Base-by-base conservation (phyloP, 257 asterid species). In the Nicotiana attenuata region DNA sequence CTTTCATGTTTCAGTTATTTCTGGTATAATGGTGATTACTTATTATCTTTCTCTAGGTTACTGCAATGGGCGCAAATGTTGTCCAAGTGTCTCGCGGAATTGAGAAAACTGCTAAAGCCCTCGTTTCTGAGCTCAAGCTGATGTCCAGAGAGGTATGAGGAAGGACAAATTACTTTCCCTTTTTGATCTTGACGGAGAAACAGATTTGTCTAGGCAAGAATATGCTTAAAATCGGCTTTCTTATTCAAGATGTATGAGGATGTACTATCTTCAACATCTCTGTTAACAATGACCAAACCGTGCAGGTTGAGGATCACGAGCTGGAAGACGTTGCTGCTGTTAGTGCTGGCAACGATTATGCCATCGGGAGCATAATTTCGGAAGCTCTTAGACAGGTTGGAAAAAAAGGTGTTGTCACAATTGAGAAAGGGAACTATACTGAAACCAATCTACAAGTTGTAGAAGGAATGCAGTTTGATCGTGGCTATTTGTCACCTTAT, bases 391-490 rank as follows among this genome's bases (percentile, higher is more conserved):
- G 19, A 16, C 87, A 65, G 59, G 98, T 94, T 33, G 98, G 98
- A 66, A 85, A 91, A 83, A 83, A 61, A 6, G 97, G 97, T 16
- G 87, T 92, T 9, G 88, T 94, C 81, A 89, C 92, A 50, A 90
- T 92, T 65, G 92, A 91, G 86, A 91, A 93, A 86, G 97, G 97
- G 26, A 94, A 92, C 85, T 89, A 89, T 65, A 85, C 91, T 15
- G 90, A 89, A 71, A 90, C 75, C 85, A 89, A 73, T 69, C 86
- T 94, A 15, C 92, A 85, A 79, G 85, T 91, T 17, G 98, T 92
- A 29, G 92, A 94, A 85, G 97, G 97, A 80, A 94, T 94, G 98
- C 91, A 92, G 82, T 94, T 94, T 69, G 96, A 94, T 82, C 97
- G 97, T 3, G 97, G 98, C 3, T 93, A 91, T 86, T 77, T 94